phyloP scores from a whole-genome alignment of 441 rosid genomes.

The Hura crepitans region DNA sequence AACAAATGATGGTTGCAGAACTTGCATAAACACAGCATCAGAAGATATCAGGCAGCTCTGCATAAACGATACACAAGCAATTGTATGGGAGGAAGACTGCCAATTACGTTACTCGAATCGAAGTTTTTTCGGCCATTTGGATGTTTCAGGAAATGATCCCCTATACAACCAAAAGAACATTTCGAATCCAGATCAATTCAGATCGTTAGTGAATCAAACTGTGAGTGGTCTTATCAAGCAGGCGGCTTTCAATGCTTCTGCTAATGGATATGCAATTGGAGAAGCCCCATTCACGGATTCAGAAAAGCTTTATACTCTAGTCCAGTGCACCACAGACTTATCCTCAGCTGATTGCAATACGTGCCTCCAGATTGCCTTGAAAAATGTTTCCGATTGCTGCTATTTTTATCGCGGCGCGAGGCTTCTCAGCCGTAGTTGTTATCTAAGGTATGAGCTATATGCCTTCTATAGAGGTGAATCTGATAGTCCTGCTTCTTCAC shows the following conservation, averaged over 20 bases:
- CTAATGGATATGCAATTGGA: conserved; percentile 12
- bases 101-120: conserved; percentile 25
- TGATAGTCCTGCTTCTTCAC: not conserved
- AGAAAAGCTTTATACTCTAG: conserved; percentile 23
- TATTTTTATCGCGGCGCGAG: conserved; percentile 29
- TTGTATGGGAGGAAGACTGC: conserved; percentile 33
- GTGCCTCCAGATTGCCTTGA: conserved; percentile 28
- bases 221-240: conserved; percentile 5
- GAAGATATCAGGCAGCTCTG: conserved; percentile 19
- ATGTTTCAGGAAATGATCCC: conserved; percentile 21
- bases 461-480: conserved; percentile 26
- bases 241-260: conserved; percentile 16
- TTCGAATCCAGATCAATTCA: conserved; percentile 23
- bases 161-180: conserved; percentile 21
- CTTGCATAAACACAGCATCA: conserved; percentile 2
- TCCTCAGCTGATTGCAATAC: conserved; percentile 22
- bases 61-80: conserved; percentile 23
- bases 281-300: conserved; percentile 1
- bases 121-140: conserved; percentile 29
- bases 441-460: conserved; percentile 37
- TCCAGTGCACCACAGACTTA: conserved; percentile 33
- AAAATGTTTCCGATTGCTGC: conserved; percentile 24
- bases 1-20: conserved; percentile 15
- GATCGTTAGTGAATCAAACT: conserved; percentile 10
- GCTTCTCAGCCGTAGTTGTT: conserved; percentile 38